Evolutionary conservation across 805 yeast species (phyloP).

Genomic region (Candida germanica): DNA sequence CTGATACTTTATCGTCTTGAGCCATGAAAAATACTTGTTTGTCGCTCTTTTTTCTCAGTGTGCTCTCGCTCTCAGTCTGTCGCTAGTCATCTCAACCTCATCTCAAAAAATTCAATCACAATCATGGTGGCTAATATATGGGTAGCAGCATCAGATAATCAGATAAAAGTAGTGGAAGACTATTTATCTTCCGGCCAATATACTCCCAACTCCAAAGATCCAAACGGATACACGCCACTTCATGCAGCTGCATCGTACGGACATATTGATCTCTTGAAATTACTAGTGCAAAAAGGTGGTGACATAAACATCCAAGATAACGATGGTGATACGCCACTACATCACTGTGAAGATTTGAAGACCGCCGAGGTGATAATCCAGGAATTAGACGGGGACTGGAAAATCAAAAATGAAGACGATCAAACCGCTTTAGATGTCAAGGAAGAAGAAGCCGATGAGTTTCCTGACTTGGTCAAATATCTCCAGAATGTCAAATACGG

Average conservation of each 20-base stretch:
- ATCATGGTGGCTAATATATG: slow-evolving; percentile 66
- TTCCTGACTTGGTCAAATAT: slow-evolving; percentile 71
- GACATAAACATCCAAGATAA: slow-evolving; percentile 76
- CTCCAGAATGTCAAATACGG: slow-evolving; percentile 32
- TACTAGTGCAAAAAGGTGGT: slow-evolving; percentile 60
- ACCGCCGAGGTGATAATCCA: slow-evolving; percentile 68
- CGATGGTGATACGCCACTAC: slow-evolving; percentile 96
- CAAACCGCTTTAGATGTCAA: slow-evolving; percentile 70
- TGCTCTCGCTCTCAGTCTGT: background rate
- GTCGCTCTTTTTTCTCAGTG: background rate
- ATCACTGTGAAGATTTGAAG: slow-evolving; percentile 72
- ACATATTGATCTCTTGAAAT: slow-evolving; percentile 62
- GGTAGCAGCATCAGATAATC: slow-evolving; percentile 93
- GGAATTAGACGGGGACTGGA: slow-evolving; percentile 64
- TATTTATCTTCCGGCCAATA: slow-evolving; percentile 47
- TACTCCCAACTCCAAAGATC: slow-evolving; percentile 75
- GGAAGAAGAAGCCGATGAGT: slow-evolving; percentile 85
- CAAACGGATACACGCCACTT: slow-evolving; percentile 92
- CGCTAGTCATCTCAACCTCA: slow-evolving; percentile 4
- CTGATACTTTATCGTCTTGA: slow-evolving; percentile 17
- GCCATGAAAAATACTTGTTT: too few species aligned
- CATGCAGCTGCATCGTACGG: slow-evolving; percentile 98
- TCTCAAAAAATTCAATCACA: background rate
- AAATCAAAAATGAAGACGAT: slow-evolving; percentile 65
- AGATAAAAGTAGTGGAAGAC: slow-evolving; percentile 53